Conservation (phyloP, 2,329 filamentous ascomycete species). For the Aureobasidium pullulans region DNA sequence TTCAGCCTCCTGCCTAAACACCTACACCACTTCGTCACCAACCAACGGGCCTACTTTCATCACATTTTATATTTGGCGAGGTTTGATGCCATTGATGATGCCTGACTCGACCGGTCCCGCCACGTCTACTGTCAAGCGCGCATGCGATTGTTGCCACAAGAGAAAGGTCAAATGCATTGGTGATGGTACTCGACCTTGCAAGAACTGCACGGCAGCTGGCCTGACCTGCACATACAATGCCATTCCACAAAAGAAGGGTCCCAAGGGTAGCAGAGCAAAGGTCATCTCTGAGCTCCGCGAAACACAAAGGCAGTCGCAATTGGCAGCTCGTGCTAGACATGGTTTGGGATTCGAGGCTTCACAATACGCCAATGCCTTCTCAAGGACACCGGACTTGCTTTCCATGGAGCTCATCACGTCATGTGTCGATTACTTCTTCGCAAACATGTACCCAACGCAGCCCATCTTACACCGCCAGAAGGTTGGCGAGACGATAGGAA, state of each 20-base stretch:
- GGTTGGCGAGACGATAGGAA: slow-evolving; percentile 46
- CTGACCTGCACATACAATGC: slow-evolving; percentile 59
- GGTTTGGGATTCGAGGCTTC: slow-evolving; percentile 34
- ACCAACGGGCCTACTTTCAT: slow-evolving; percentile 1
- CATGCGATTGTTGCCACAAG: slow-evolving; percentile 31
- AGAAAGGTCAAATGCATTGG: slow-evolving; percentile 46
- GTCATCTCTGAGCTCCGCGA: slow-evolving; percentile 56
- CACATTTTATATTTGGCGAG: not conserved
- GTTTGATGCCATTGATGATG: slow-evolving; percentile 16
- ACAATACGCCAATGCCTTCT: slow-evolving; percentile 33
- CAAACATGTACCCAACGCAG: slow-evolving; percentile 57
- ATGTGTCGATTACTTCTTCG: slow-evolving; percentile 56
- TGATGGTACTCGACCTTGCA: slow-evolving; percentile 47
- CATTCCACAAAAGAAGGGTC: slow-evolving; percentile 57
- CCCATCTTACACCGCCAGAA: slow-evolving; percentile 48
- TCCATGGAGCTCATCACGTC: slow-evolving; percentile 42
- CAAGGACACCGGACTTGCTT: slow-evolving; percentile 43
- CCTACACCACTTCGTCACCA: not conserved
- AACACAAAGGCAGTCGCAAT: slow-evolving; percentile 40
- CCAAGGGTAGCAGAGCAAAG: slow-evolving; percentile 55
- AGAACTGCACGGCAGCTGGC: slow-evolving; percentile 52
- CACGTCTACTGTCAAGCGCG: slow-evolving; percentile 22
- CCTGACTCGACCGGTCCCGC: slow-evolving; percentile 13
- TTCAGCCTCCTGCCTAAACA: not conserved
- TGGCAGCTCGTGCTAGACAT: slow-evolving; percentile 32